A percentile compares a stretch with the other conserved stretches of the same genome.
Evolutionary conservation across 495 filamentous ascomycete genomes (phyloP).

Genomic region (Podospora didyma): DNA sequence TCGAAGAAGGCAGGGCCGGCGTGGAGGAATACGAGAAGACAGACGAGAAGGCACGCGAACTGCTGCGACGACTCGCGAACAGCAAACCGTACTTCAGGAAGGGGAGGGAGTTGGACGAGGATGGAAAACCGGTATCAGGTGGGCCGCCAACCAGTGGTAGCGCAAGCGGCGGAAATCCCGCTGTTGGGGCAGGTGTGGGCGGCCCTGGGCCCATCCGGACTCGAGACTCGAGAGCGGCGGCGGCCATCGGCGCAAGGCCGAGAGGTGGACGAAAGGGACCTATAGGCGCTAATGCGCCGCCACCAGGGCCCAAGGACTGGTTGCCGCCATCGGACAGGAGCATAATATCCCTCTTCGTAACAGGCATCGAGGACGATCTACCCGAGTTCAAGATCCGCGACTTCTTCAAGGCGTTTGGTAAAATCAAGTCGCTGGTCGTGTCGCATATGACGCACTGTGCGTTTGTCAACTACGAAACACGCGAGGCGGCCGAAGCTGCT

Average conservation of each 20-base stretch:
- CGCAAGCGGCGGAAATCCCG: constrained; percentile 39
- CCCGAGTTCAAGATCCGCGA: constrained; percentile 86
- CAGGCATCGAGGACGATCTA: constrained; percentile 92
- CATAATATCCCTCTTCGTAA: constrained; percentile 88
- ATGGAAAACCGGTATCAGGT: constrained; percentile 41
- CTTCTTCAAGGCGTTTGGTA: constrained; percentile 84
- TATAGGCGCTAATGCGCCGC: constrained; percentile 64
- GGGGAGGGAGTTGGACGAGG: constrained; percentile 59
- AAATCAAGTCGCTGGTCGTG: constrained; percentile 84
- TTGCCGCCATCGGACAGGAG: constrained; percentile 75
- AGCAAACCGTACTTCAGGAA: constrained; percentile 94
- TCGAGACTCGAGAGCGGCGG: constrained; percentile 52
- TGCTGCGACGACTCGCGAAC: constrained; percentile 77
- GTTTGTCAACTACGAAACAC: constrained; percentile 86
- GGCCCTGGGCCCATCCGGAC: constrained; percentile 69
- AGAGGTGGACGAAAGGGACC: constrained; percentile 48
- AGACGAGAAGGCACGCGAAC: constrained; percentile 89
- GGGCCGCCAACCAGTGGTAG: constrained; percentile 35
- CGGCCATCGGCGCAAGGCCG: constrained; percentile 41
- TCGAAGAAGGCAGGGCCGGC: constrained; percentile 80
- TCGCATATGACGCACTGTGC: constrained; percentile 96
- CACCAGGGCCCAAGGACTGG: constrained; percentile 77
- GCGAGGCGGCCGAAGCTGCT: constrained; percentile 78
- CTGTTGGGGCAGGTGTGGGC: constrained; percentile 40
- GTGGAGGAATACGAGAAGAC: constrained; percentile 90